A percentile compares a stretch with the other conserved stretches of the same genome.
Conservation (phyloP, 2,329 filamentous ascomycete species). For the Aspergillus aculeatinus region DNA sequence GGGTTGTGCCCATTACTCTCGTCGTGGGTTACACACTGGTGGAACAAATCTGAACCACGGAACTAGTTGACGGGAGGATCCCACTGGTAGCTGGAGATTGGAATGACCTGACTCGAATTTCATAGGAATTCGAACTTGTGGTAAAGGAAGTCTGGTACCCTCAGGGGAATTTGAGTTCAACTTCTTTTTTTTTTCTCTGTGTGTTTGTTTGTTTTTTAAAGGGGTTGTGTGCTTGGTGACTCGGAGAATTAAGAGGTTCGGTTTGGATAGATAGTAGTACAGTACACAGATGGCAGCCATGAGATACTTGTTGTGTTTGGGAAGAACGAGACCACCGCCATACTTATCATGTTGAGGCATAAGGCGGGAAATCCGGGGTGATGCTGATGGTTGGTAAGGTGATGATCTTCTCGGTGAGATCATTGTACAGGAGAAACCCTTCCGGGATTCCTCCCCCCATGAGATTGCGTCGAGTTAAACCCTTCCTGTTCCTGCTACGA, state of each 20-base stretch:
- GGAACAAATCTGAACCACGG: slow-evolving; percentile 23
- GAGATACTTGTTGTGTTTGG: background rate
- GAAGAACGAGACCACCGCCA: background rate
- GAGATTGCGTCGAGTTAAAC: background rate
- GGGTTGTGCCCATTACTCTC: slow-evolving; percentile 6
- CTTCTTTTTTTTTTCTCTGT: background rate
- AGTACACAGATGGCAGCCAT: background rate
- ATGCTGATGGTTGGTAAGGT: background rate
- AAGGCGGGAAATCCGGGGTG: background rate
- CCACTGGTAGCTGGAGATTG: slow-evolving; percentile 16
- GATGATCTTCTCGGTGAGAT: background rate
- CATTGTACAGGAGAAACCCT: background rate
- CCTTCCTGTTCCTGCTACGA: background rate
- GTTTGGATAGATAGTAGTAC: background rate
- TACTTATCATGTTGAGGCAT: background rate
- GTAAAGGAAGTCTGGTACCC: background rate
- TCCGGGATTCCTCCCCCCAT: background rate
- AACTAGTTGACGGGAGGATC: slow-evolving; percentile 19
- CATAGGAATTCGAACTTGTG: background rate
- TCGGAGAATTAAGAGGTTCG: background rate
- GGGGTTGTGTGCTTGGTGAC: background rate
- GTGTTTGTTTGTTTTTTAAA: background rate
- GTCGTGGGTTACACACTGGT: slow-evolving; percentile 16
- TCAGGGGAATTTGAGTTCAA: background rate
- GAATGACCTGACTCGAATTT: slow-evolving; percentile 7